Evolutionary conservation across 805 yeast genomes (phyloP).

Genomic region (Candida pini): DNA sequence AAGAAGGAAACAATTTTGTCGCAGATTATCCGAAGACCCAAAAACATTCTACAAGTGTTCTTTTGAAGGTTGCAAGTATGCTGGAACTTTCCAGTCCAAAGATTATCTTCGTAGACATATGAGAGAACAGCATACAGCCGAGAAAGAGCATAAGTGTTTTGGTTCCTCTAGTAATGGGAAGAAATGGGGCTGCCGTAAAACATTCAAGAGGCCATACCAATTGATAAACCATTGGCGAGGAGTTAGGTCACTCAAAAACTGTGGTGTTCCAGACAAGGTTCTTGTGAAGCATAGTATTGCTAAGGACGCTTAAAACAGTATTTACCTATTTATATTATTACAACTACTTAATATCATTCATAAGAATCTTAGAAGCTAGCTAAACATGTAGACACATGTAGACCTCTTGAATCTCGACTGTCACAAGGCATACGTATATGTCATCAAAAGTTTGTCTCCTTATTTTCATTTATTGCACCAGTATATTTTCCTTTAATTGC

Average conservation of each 20-base stretch:
- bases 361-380: no score
- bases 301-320: no score
- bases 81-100: slow-evolving; percentile 22
- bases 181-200: slow-evolving; percentile 1
- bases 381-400: no score
- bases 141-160: background rate
- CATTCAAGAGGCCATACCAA: slow-evolving; percentile 1
- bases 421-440: no score
- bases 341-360: no score
- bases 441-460: no score
- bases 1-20: background rate
- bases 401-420: no score
- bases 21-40: background rate
- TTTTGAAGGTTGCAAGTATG: slow-evolving; percentile 17
- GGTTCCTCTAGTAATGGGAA: background rate
- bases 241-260: background rate
- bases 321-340: no score
- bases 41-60: slow-evolving; percentile 7
- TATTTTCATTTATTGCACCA: no score
- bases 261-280: background rate
- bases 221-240: background rate
- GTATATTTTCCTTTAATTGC: no score
- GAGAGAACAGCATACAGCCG: background rate
- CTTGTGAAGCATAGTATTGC: background rate
- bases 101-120: slow-evolving; percentile 12